Conservation (phyloP, 352 stramenopile genomes). For the Pythium dissotocum region DNA sequence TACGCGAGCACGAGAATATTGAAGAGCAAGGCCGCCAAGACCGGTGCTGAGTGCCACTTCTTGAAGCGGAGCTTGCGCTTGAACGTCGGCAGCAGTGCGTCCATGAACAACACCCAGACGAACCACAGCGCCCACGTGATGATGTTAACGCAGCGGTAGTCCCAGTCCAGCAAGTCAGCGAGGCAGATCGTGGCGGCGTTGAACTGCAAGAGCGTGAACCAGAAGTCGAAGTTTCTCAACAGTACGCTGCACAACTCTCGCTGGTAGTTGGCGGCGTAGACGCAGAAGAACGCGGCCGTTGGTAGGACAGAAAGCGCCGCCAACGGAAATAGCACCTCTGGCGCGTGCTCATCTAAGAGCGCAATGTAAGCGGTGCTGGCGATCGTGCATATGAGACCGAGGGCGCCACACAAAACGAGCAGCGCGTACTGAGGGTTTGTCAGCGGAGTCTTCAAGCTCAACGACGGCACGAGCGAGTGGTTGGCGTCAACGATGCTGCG, state of each 20-base stretch:
- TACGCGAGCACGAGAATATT: conserved; percentile 17
- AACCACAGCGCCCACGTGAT: conserved; percentile 20
- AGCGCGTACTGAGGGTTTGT: neutral
- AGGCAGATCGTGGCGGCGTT: conserved; percentile 17
- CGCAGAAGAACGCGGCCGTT: conserved; percentile 7
- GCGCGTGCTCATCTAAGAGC: conserved; percentile 3
- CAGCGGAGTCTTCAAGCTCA: conserved; percentile 5
- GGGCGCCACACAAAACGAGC: conserved; percentile 9
- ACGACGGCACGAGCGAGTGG: neutral
- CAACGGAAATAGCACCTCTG: neutral
- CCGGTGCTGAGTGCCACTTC: conserved; percentile 11
- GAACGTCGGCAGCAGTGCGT: conserved; percentile 18
- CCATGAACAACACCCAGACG: conserved; percentile 18
- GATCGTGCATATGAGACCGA: conserved; percentile 9
- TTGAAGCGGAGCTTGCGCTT: conserved; percentile 23
- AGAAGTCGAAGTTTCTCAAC: conserved; percentile 27
- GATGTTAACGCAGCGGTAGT: conserved; percentile 23
- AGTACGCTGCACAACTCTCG: conserved; percentile 9
- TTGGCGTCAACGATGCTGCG: conserved; percentile 17
- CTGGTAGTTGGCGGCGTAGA: conserved; percentile 20
- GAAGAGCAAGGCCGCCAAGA: conserved; percentile 13
- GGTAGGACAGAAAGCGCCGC: conserved; percentile 5
- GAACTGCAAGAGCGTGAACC: conserved; percentile 25
- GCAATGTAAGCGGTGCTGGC: conserved; percentile 6
- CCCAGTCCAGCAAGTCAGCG: conserved; percentile 23